phyloP scores from a whole-genome alignment of 2,329 filamentous ascomycete genomes.

The Calcarisporium arbuscula region DNA sequence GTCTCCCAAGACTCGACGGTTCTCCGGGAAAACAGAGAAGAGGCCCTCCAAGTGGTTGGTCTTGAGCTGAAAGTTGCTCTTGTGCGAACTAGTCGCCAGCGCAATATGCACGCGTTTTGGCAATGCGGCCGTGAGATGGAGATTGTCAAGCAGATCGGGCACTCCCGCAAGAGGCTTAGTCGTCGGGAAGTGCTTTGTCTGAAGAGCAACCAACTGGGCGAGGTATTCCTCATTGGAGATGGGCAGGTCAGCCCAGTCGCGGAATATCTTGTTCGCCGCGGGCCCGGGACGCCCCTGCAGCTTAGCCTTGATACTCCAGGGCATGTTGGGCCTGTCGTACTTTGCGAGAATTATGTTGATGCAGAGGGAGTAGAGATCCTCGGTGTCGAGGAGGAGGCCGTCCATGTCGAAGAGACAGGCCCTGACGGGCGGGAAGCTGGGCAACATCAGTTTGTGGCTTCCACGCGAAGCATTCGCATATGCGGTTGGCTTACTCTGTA shows the following conservation, averaged over 20 bases:
- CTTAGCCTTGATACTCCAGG: slow-evolving; percentile 91
- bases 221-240: slow-evolving; percentile 65
- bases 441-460: not conserved
- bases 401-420: slow-evolving; percentile 99
- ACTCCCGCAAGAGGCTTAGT: slow-evolving; percentile 78
- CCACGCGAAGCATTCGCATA: not conserved
- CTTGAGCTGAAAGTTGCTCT: slow-evolving; percentile 70
- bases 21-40: slow-evolving; percentile 58
- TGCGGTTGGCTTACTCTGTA: slow-evolving; percentile 34
- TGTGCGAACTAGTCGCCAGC: slow-evolving; percentile 74
- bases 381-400: slow-evolving; percentile 86
- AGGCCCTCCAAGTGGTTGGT: slow-evolving; percentile 54
- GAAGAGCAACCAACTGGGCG: slow-evolving; percentile 52
- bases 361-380: slow-evolving; percentile 80
- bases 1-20: slow-evolving; percentile 79
- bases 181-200: slow-evolving; percentile 64
- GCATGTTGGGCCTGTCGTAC: slow-evolving; percentile 68
- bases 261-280: slow-evolving; percentile 48
- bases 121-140: slow-evolving; percentile 39
- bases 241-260: slow-evolving; percentile 80
- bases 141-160: slow-evolving; percentile 54
- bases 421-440: slow-evolving; percentile 69
- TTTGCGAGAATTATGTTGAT: slow-evolving; percentile 76
- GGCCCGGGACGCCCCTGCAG: slow-evolving; percentile 57
- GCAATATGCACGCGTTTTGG: slow-evolving; percentile 65